phyloP scores from a whole-genome alignment of 352 stramenopile genomes.

The Phytophthora cactorum region DNA sequence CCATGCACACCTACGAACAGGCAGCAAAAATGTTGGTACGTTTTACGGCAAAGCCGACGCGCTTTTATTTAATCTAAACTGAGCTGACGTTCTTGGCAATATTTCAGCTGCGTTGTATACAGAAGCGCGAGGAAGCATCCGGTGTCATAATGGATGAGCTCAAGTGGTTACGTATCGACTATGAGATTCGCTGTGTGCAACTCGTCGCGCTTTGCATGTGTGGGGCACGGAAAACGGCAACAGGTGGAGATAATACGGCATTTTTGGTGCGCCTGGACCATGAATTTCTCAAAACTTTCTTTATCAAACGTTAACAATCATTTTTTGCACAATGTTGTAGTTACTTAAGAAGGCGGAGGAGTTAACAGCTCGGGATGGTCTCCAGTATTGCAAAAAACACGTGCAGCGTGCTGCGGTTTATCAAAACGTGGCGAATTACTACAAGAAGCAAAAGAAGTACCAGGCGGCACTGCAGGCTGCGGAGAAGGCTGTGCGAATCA shows the following conservation, averaged over 20 bases:
- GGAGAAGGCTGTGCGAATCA: constrained; percentile 66
- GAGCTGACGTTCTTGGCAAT: neutral
- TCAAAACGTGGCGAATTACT: constrained; percentile 71
- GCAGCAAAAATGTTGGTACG: constrained; percentile 73
- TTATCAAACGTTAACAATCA: neutral
- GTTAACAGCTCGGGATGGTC: constrained; percentile 55
- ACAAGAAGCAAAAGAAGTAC: constrained; percentile 82
- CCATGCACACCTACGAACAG: constrained; percentile 77
- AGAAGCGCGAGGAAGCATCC: constrained; percentile 60
- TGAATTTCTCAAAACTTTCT: neutral
- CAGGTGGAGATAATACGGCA: constrained; percentile 55
- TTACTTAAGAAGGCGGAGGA: constrained; percentile 74
- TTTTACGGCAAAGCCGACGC: neutral
- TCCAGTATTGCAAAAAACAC: constrained; percentile 72
- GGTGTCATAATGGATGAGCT: constrained; percentile 61
- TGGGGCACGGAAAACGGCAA: constrained; percentile 56
- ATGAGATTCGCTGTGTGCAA: constrained; percentile 78
- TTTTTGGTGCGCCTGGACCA: constrained; percentile 51
- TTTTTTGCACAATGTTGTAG: constrained; percentile 26
- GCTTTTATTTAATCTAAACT: too few relatives aligned
- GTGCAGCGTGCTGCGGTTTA: constrained; percentile 68
- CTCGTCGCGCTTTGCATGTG: constrained; percentile 75
- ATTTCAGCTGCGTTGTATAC: constrained; percentile 62
- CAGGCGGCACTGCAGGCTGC: constrained; percentile 65
- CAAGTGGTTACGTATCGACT: constrained; percentile 74